Conservation (phyloP, 306 rosid genomes). For the Prunus campanulata region DNA sequence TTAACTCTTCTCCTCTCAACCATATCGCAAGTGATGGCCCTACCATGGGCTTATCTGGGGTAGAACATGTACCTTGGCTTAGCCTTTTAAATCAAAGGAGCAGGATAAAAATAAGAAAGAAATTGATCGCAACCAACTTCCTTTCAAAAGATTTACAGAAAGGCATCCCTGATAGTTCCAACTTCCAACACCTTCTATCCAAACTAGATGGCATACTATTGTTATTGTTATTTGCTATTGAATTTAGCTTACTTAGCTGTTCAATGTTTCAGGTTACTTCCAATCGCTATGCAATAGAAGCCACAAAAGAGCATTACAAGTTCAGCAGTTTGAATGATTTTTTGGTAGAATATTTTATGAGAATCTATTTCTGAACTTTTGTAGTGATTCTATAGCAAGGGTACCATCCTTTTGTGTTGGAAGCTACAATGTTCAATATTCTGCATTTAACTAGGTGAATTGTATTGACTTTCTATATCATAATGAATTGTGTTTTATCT, state of each 20-base stretch:
- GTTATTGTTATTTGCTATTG: not conserved
- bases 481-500: conserved; percentile 16
- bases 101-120: not conserved
- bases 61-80: not conserved
- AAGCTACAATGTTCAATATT: not conserved
- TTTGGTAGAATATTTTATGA: conserved; percentile 49
- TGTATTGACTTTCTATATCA: conserved; percentile 12
- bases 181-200: not conserved
- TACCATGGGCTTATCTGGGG: not conserved
- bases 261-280: conserved; percentile 76
- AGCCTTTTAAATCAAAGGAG: not conserved
- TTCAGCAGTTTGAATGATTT: conserved; percentile 75
- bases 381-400: not conserved
- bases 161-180: not conserved
- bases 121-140: not conserved
- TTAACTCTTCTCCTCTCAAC: not conserved
- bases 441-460: not conserved
- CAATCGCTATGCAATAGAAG: conserved; percentile 79
- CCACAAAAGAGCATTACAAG: conserved; percentile 83
- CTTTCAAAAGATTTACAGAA: conserved; percentile 4
- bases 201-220: not conserved
- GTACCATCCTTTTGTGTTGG: conserved; percentile 7
- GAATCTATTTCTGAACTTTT: not conserved
- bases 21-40: not conserved
- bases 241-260: conserved; percentile 16